Evolutionary conservation across 148 eudicot species (phyloP).

Genomic region (Rhododendron vialii): DNA sequence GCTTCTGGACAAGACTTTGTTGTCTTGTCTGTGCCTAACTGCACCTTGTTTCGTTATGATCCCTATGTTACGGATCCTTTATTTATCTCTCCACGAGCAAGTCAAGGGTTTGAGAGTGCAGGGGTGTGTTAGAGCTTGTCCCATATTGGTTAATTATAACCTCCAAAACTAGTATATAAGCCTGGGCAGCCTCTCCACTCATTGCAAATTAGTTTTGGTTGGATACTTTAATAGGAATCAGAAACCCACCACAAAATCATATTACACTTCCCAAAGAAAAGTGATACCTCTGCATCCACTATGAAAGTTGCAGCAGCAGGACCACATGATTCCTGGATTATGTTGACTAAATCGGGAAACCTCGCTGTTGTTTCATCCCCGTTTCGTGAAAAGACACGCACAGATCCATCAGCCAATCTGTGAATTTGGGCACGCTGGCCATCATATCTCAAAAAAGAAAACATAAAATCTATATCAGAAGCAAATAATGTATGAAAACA

Average conservation of each 20-base stretch:
- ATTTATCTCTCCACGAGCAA: neutral
- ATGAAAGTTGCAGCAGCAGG: constrained; percentile 56
- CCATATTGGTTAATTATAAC: neutral
- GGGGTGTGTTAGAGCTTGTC: neutral
- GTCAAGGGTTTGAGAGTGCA: neutral
- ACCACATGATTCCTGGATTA: constrained; percentile 63
- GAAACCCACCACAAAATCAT: constrained; percentile 6
- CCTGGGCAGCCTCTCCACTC: neutral
- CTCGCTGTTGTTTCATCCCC: constrained; percentile 90
- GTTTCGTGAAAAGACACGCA: constrained; percentile 84
- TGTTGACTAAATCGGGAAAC: constrained; percentile 79
- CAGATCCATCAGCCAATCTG: constrained; percentile 72
- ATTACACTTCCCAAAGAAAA: constrained; percentile 1
- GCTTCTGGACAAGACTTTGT: neutral
- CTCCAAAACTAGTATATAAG: neutral
- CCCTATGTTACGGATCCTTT: neutral
- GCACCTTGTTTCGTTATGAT: neutral
- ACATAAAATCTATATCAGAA: neutral
- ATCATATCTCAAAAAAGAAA: constrained; percentile 63
- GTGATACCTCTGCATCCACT: constrained; percentile 79
- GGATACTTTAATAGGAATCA: neutral
- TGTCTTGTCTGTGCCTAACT: neutral
- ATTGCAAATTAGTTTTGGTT: neutral
- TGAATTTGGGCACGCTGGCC: constrained; percentile 99
- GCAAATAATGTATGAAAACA: neutral